Conservation (phyloP, 1,284 basidiomycete genomes). For the Austroboletus niveus region DNA sequence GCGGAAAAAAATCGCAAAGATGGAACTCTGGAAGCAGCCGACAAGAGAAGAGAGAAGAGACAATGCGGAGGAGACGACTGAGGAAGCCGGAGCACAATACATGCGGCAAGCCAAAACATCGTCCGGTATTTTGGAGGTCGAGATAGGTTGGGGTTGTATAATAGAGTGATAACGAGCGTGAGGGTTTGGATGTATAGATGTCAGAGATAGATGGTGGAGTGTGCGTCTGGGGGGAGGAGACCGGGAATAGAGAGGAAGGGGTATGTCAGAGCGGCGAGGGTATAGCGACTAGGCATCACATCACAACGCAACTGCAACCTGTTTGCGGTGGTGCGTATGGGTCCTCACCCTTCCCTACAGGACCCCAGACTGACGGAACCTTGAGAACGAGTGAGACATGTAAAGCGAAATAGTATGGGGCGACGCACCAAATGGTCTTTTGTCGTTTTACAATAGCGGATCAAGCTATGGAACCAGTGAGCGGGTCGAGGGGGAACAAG, state of each 20-base stretch:
- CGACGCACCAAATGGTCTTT: conserved; percentile 67
- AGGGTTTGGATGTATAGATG: conserved; percentile 18
- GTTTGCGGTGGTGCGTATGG: conserved; percentile 72
- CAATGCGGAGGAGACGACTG: conserved; percentile 7
- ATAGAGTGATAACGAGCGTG: conserved; percentile 31
- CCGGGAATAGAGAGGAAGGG: conserved; percentile 12
- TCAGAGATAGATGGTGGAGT: conserved; percentile 10
- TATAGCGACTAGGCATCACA: conserved; percentile 32
- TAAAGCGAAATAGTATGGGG: not conserved
- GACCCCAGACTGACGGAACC: conserved; percentile 94
- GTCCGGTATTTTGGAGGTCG: conserved; percentile 28
- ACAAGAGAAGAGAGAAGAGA: conserved; percentile 4
- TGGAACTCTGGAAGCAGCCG: not conserved
- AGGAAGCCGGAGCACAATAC: conserved; percentile 14
- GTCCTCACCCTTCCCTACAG: conserved; percentile 83
- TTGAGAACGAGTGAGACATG: conserved; percentile 28
- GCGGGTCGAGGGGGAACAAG: not conserved
- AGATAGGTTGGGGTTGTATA: conserved; percentile 21
- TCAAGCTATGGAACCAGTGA: conserved; percentile 52
- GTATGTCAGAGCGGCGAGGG: conserved; percentile 32
- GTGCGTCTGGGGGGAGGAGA: conserved; percentile 12
- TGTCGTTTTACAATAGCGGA: conserved; percentile 72
- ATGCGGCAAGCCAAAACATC: conserved; percentile 28
- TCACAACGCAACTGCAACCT: conserved; percentile 33
- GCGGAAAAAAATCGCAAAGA: not conserved